Base-by-base conservation (phyloP, 2,329 filamentous ascomycete species). In the Exophiala bonariae region DNA sequence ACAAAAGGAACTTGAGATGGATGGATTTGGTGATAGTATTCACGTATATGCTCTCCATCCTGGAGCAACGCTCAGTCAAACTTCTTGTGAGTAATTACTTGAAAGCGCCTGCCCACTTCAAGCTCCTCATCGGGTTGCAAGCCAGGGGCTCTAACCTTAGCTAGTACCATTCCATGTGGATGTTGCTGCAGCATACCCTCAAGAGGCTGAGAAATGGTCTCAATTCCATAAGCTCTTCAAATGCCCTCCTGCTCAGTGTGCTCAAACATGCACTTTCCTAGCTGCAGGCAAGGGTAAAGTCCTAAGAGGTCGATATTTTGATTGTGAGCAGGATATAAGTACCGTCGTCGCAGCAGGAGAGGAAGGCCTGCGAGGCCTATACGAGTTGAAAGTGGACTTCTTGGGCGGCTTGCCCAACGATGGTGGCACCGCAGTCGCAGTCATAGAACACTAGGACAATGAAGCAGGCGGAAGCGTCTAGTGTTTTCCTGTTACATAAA, bases 361-460 rank as follows among this genome's bases (percentile, higher is more conserved):
- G n/a, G 26, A 34, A 11, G 26, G 14, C 16, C 26, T 40, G n/a
- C 11, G 8, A 3, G 18, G 23, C 14, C 34, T 47, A 14, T 34
- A 47, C 35, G 28, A 11, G 11, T 32, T 47, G 35, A 47, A 47
- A 20, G 36, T 47, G 7, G 44, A 47, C 23, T 47, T 47, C 36
- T 14, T 47, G 8, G 35, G 28, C 3, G 44, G 36, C 10, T 22
- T 33, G 7, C 14, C 35, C 4, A 47, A 47, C 16, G 36, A 47
- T 23, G 28, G 28, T n/a, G 28, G 28, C 28, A 31, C 28, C n/a
- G 28, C 28, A n/a, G 28, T 31, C 9, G 28, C 28, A 9, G n/a
- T n/a, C 28, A 31, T 31, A n/a, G 28, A 31, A n/a, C 28, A n/a
- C n/a, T n/a, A n/a, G n/a, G n/a, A n/a, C n/a, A n/a, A n/a, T n/a